Evolutionary conservation across 2,329 filamentous ascomycete genomes (phyloP).

Genomic region (Fusarium euwallaceae): DNA sequence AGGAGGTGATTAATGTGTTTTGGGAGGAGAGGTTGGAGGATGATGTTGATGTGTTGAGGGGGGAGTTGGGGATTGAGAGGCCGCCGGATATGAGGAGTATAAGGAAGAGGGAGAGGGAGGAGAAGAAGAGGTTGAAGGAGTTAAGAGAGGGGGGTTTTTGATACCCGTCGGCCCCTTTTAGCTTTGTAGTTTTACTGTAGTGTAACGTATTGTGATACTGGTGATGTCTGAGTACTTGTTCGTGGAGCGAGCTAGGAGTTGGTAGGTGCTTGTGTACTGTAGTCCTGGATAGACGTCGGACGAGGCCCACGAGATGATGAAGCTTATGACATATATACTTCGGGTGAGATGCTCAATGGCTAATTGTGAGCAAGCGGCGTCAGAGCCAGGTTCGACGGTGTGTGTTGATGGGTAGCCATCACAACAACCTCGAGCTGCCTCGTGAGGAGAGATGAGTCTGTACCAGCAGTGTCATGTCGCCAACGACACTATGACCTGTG

Average conservation of each 20-base stretch:
- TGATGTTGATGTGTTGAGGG: conserved; percentile 81
- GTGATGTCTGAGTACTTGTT: neutral
- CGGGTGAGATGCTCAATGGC: neutral
- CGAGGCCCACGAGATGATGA: neutral
- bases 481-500: too few species aligned
- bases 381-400: neutral
- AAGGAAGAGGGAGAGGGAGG: conserved; percentile 76
- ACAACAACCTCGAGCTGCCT: neutral
- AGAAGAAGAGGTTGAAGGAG: conserved; percentile 74
- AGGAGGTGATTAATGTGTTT: conserved; percentile 94
- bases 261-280: neutral
- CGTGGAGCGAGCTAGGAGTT: neutral
- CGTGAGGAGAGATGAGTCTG: neutral
- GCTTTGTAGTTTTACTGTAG: neutral
- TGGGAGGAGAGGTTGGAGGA: conserved; percentile 96
- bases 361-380: neutral
- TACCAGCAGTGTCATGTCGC: neutral
- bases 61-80: conserved; percentile 84
- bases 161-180: neutral
- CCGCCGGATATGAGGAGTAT: conserved; percentile 88
- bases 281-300: neutral
- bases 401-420: neutral
- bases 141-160: conserved; percentile 42
- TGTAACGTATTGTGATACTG: neutral
- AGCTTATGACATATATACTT: neutral